Conservation (phyloP, 305 asterid species). For the Nicotiana rustica region DNA sequence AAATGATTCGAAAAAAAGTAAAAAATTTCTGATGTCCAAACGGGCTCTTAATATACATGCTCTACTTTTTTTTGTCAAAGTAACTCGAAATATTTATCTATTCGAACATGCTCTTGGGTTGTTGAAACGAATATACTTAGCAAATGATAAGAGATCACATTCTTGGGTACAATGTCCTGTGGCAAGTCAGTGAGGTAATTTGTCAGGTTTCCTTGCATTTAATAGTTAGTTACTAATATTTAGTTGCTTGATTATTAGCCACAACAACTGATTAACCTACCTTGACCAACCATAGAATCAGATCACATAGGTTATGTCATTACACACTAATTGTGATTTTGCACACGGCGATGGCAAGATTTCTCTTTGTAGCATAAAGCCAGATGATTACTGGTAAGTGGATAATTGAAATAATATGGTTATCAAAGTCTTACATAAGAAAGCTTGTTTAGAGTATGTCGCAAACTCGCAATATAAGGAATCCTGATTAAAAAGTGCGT, state of each 20-base stretch:
- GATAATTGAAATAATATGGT: not conserved
- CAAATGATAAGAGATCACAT: not conserved
- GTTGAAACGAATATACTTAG: not conserved
- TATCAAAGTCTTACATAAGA: not conserved
- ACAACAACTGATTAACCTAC: not conserved
- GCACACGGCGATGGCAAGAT: not conserved
- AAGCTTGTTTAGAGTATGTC: not conserved
- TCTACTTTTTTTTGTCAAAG: not conserved
- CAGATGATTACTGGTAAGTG: not conserved
- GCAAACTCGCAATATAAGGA: not conserved
- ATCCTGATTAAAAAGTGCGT: not conserved
- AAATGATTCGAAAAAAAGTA: too few species aligned
- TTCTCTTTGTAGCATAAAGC: not conserved
- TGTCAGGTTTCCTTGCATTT: not conserved
- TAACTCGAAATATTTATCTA: not conserved
- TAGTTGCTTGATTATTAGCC: not conserved
- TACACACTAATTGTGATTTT: not conserved
- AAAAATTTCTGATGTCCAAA: too few species aligned
- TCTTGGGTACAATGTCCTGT: not conserved
- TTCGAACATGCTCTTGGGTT: not conserved
- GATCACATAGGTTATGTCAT: not conserved
- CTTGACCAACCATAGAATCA: not conserved
- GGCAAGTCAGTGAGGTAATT: not conserved
- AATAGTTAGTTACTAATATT: not conserved
- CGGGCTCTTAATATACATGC: too few species aligned